Evolutionary conservation across 2,329 filamentous ascomycete species (phyloP).

Genomic region (Cryphonectria nitschkei): DNA sequence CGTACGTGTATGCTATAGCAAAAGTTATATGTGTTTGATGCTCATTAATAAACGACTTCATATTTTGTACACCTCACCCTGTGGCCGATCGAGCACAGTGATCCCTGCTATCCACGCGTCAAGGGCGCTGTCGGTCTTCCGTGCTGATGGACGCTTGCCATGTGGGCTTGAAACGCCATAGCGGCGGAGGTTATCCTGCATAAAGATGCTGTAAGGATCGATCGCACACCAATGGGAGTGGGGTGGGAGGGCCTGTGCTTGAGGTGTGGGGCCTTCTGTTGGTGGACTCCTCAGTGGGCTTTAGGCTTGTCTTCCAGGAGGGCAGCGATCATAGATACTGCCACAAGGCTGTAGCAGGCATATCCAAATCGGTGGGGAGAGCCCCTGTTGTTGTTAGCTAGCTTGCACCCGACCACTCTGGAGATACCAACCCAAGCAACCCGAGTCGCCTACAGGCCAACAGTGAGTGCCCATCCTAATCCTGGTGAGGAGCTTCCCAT

Average conservation of each 20-base stretch:
- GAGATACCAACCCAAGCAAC: not conserved
- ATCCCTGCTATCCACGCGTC: slow-evolving; percentile 4
- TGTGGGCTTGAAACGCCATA: slow-evolving; percentile 1
- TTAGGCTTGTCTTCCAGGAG: not conserved
- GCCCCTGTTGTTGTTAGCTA: not conserved
- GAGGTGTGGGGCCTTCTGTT: not conserved
- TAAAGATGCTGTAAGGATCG: not conserved
- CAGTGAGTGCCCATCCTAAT: not conserved
- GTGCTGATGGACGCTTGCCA: not conserved
- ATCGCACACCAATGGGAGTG: not conserved
- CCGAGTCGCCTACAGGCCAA: not conserved
- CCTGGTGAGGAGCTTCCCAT: not conserved
- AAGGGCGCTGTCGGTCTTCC: not conserved
- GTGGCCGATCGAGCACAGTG: not conserved
- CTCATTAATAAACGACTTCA: not conserved
- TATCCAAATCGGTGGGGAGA: not conserved
- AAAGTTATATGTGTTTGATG: not conserved
- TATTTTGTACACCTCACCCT: not conserved
- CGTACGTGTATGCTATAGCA: not conserved
- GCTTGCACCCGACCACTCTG: not conserved
- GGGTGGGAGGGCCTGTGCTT: not conserved
- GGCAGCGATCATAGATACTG: not conserved
- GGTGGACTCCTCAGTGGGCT: not conserved
- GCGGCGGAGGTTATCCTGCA: not conserved
- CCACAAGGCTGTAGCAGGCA: not conserved